Evolutionary conservation across 1,284 basidiomycete genomes (phyloP).

Genomic region (Omphalotus olearius): DNA sequence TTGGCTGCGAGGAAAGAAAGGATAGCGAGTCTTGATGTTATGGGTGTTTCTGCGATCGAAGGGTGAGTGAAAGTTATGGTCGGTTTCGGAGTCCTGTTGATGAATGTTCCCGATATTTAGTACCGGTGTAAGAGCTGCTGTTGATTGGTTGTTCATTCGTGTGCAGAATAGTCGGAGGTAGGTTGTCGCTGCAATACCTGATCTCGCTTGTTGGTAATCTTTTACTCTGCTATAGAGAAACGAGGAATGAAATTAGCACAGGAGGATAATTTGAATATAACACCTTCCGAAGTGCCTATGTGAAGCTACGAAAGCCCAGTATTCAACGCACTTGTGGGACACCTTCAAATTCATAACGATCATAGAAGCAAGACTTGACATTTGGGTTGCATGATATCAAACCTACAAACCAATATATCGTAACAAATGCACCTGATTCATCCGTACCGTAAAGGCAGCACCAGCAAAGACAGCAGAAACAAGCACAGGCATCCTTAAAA

Average conservation of each 20-base stretch:
- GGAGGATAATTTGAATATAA: too few species aligned
- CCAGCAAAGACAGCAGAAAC: slow-evolving; percentile 12
- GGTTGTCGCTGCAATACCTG: slow-evolving; percentile 5
- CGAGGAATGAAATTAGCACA: too few species aligned
- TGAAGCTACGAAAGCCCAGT: too few species aligned
- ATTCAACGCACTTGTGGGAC: too few species aligned
- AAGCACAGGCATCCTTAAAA: slow-evolving; percentile 19
- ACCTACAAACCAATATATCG: not conserved
- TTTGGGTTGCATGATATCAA: too few species aligned
- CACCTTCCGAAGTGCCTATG: too few species aligned
- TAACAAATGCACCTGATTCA: too few species aligned
- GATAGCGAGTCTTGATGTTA: slow-evolving; percentile 84
- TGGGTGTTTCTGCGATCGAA: slow-evolving; percentile 86
- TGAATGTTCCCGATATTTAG: slow-evolving; percentile 33
- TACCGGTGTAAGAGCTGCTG: slow-evolving; percentile 84
- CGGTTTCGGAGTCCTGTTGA: slow-evolving; percentile 5
- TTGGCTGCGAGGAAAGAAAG: slow-evolving; percentile 52
- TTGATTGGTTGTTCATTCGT: slow-evolving; percentile 91
- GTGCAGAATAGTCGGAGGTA: slow-evolving; percentile 82
- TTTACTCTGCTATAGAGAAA: too few species aligned
- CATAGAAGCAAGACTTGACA: too few species aligned
- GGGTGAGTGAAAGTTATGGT: slow-evolving; percentile 53
- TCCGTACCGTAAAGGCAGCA: not conserved
- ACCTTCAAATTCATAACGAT: too few species aligned
- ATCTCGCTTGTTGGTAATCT: too few species aligned